Evolutionary conservation across 2,329 filamentous ascomycete species (phyloP).

Genomic region (Tolypocladium tundrense): DNA sequence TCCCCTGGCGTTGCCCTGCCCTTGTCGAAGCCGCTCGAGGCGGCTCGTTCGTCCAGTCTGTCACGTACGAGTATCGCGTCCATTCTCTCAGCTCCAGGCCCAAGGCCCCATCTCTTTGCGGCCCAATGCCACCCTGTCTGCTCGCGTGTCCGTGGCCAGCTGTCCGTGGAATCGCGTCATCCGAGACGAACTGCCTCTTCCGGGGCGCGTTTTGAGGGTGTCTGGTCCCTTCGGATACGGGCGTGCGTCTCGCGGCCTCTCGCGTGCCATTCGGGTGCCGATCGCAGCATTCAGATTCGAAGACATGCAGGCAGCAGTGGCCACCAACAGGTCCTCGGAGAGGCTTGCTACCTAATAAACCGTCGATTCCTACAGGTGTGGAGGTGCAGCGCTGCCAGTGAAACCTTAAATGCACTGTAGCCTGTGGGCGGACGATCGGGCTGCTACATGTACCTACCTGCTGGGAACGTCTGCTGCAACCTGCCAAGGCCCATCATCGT

Average conservation of each 20-base stretch:
- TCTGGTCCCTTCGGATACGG: too few relatives aligned
- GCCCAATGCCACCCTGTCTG: not conserved
- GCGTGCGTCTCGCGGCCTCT: not conserved
- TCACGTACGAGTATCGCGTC: not conserved
- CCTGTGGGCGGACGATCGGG: not conserved
- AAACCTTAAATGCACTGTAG: conserved; percentile 1
- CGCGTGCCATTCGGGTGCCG: not conserved
- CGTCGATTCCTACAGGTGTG: not conserved
- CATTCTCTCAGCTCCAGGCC: not conserved
- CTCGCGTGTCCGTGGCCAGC: not conserved
- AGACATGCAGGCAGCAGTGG: not conserved
- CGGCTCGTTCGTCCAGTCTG: not conserved
- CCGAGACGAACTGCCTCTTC: not conserved
- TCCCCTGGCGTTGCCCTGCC: not conserved
- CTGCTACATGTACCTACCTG: not conserved
- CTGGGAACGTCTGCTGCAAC: not conserved
- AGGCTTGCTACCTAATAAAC: not conserved
- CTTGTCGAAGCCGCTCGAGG: not conserved
- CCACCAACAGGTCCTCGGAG: not conserved
- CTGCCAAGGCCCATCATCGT: not conserved
- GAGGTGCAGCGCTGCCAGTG: not conserved
- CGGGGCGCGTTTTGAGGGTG: too few relatives aligned
- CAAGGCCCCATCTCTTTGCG: not conserved
- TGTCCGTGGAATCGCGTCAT: not conserved
- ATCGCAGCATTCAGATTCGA: not conserved